Percentiles rank a stretch among this genome's conserved stretches.
These are phyloP conservation scores for Pleurotus salmoneostramineus DNA, from an alignment of 768 basidiomycete species.

Conservation along the genomic window DNA sequence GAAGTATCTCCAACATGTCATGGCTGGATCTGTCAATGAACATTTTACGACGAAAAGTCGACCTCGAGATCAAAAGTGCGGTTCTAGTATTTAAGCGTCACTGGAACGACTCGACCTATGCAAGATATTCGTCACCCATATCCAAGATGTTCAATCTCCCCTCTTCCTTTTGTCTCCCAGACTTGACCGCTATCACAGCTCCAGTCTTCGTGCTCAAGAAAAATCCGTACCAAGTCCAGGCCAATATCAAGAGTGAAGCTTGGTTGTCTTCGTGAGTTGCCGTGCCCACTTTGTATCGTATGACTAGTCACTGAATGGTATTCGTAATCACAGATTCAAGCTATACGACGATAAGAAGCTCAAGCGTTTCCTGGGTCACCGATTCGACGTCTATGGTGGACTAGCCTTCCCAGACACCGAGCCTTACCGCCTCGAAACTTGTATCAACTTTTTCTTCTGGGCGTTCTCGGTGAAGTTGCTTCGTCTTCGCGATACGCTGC, in stretches of 20 bases:
- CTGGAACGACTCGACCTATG: too few relatives aligned
- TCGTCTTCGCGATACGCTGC: neutral
- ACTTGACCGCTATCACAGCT: neutral
- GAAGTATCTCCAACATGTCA: too few relatives aligned
- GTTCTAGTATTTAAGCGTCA: too few relatives aligned
- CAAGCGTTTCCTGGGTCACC: slow-evolving; percentile 10
- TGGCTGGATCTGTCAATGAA: too few relatives aligned
- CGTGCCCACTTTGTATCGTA: neutral
- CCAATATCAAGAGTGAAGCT: neutral
- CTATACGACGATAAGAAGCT: slow-evolving; percentile 9
- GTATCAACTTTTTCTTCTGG: slow-evolving; percentile 21
- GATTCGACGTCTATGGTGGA: slow-evolving; percentile 16
- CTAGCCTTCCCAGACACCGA: slow-evolving; percentile 18
- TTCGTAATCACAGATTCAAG: slow-evolving; percentile 7
- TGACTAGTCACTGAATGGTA: neutral
- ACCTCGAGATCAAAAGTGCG: too few relatives aligned
- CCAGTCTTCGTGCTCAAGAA: neutral
- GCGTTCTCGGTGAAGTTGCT: slow-evolving; percentile 17
- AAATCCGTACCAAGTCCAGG: neutral
- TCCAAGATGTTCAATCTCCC: neutral
- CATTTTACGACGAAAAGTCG: too few relatives aligned
- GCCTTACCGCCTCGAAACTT: slow-evolving; percentile 17
- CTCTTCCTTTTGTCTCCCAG: neutral
- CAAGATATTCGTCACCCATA: too few relatives aligned
- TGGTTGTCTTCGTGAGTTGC: neutral